phyloP scores from a whole-genome alignment of 2,329 filamentous ascomycete species.

The Diaporthe citri region DNA sequence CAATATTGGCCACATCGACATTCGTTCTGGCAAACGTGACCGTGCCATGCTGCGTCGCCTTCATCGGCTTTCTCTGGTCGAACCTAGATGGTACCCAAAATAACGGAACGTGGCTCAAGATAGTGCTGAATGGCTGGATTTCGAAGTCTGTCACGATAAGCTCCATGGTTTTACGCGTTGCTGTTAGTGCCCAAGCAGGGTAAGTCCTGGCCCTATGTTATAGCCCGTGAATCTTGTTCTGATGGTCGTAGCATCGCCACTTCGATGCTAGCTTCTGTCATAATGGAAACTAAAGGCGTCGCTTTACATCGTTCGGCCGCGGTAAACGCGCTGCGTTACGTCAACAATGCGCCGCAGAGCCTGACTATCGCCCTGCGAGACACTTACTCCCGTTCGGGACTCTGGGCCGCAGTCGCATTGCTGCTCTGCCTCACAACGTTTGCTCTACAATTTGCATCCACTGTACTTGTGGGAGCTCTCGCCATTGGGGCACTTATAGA shows the following conservation, averaged over 20 bases:
- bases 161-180: not conserved
- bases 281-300: not conserved
- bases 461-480: not conserved
- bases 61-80: slow-evolving; percentile 2
- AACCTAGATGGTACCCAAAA: not conserved
- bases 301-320: not conserved
- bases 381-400: not conserved
- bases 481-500: not conserved
- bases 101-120: not conserved
- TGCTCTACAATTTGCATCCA: not conserved
- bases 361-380: not conserved
- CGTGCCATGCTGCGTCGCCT: not conserved
- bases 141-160: not conserved
- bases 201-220: not conserved
- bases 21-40: not conserved
- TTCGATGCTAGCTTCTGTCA: not conserved
- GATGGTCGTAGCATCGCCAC: not conserved
- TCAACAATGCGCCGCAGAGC: not conserved
- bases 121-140: not conserved
- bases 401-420: not conserved
- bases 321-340: not conserved
- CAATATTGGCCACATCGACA: not conserved
- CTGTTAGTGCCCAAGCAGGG: not conserved
- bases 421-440: not conserved
- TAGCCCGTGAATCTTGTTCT: not conserved